Evolutionary conservation across 2,329 filamentous ascomycete genomes (phyloP), one percentile per base, ranked within the genome.

Genomic region (Colletotrichum acutatum): DNA sequence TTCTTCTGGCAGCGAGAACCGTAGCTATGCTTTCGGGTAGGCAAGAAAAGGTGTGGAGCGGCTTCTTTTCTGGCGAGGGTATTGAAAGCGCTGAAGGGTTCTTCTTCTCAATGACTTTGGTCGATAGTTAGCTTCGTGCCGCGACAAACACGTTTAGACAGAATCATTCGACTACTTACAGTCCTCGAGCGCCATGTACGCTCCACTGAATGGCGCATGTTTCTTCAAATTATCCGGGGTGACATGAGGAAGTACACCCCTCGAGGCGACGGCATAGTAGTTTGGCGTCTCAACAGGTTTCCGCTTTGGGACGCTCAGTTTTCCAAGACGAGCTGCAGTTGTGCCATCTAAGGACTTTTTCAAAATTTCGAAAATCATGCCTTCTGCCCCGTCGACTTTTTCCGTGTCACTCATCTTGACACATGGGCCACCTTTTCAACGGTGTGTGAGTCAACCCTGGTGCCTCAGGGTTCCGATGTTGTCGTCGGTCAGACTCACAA

Each of bases 101-200:
- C 68, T 82, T 82, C 73, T 83, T 85, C 78, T 91, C 90, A 74
- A 91, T 83, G 79, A 91, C 90, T 91, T 22, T 24, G 6, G 52
- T 19, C 11, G 4, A 46, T 24, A 56, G 62, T 74, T 26, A 68
- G 71, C 32, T 42, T 46, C 30, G 37, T 6, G 37, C 16, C 16
- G 7, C 16, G 37, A 42, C 14, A 19, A 5, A 19, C 16, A 42
- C 3, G 16, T 42, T 19, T 7, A 14, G 16, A 8, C 24, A 49
- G 32, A 82, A 5, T 30, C 16, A 24, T n/a, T 4, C 16, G 11
- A 63, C 6, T 3, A 83, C 93, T 83, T 87, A 98, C 97, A 98
- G 82, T 99, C 97, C 86, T 99, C 97, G 32, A 98, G 85, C 0
- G 93, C 94, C 78, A 97, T 86, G 80, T 97, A 97, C 3, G 94